phyloP scores from a whole-genome alignment of 176 grass and related monocot species.

The Coix lacrymajobi region DNA sequence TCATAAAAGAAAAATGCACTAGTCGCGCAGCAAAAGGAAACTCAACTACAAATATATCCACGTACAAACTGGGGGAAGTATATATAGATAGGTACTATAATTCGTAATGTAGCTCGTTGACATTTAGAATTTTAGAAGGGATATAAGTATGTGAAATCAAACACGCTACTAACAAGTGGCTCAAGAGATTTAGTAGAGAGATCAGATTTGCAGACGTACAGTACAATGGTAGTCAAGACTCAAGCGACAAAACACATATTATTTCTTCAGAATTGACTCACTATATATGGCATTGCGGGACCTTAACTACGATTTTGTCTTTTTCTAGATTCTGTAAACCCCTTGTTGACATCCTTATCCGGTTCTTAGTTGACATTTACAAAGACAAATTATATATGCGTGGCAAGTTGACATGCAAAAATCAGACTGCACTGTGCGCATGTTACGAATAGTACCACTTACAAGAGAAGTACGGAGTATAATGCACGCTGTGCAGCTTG shows the following conservation, averaged over 20 bases:
- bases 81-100: background rate
- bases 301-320: background rate
- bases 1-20: background rate
- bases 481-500: too few species aligned
- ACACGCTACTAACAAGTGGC: background rate
- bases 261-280: background rate
- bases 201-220: background rate
- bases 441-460: too few species aligned
- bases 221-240: background rate
- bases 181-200: background rate
- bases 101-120: too few species aligned
- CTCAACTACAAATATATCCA: background rate
- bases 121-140: background rate
- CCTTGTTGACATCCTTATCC: too few species aligned
- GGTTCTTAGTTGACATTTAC: too few species aligned
- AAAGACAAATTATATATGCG: too few species aligned
- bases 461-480: too few species aligned
- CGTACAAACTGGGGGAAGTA: background rate
- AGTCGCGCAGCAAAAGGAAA: background rate
- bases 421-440: too few species aligned
- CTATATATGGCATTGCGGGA: background rate
- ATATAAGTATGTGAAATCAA: background rate
- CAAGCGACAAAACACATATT: background rate
- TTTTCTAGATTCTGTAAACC: too few species aligned
- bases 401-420: too few species aligned